A percentile compares a stretch with the other conserved stretches of the same genome.
phyloP scores from a whole-genome alignment of 495 filamentous ascomycete species.

The Penicillium riverlandense region DNA sequence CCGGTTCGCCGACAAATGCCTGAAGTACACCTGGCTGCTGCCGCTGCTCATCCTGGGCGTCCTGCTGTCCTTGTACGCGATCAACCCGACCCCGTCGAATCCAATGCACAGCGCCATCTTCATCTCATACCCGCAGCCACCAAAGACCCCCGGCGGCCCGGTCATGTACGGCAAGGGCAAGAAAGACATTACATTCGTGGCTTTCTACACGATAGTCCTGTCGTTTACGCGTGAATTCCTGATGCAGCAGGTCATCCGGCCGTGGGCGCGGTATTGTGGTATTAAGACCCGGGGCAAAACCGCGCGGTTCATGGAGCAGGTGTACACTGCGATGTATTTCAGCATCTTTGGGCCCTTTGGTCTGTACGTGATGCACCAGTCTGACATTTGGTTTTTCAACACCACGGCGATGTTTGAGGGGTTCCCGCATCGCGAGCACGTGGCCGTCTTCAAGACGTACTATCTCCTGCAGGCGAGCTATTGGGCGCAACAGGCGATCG shows the following conservation, averaged over 20 bases:
- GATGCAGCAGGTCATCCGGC: slow-evolving; percentile 88
- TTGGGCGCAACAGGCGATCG: slow-evolving; percentile 93
- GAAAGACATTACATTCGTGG: slow-evolving; percentile 78
- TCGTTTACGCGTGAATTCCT: slow-evolving; percentile 93
- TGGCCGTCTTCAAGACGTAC: slow-evolving; percentile 88
- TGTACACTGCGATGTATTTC: slow-evolving; percentile 97
- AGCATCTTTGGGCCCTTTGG: slow-evolving; percentile 76
- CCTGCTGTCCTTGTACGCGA: slow-evolving; percentile 59
- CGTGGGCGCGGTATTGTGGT: slow-evolving; percentile 62
- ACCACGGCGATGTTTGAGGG: slow-evolving; percentile 83
- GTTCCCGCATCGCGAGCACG: slow-evolving; percentile 84
- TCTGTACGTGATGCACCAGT: slow-evolving; percentile 84
- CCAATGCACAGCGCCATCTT: slow-evolving; percentile 83
- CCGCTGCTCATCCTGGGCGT: slow-evolving; percentile 64
- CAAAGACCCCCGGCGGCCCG: slow-evolving; percentile 42
- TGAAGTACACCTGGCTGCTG: slow-evolving; percentile 74
- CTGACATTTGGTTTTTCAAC: slow-evolving; percentile 98
- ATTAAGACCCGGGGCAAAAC: slow-evolving; percentile 74
- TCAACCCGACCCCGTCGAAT: slow-evolving; percentile 77
- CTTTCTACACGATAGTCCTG: slow-evolving; percentile 83
- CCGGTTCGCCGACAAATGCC: slow-evolving; percentile 55
- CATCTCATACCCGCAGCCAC: slow-evolving; percentile 78
- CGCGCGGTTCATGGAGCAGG: slow-evolving; percentile 92
- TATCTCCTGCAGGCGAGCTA: slow-evolving; percentile 94
- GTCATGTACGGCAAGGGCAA: slow-evolving; percentile 85